Evolutionary conservation across 768 basidiomycete genomes (phyloP).

Genomic region (Lentinula edodes): DNA sequence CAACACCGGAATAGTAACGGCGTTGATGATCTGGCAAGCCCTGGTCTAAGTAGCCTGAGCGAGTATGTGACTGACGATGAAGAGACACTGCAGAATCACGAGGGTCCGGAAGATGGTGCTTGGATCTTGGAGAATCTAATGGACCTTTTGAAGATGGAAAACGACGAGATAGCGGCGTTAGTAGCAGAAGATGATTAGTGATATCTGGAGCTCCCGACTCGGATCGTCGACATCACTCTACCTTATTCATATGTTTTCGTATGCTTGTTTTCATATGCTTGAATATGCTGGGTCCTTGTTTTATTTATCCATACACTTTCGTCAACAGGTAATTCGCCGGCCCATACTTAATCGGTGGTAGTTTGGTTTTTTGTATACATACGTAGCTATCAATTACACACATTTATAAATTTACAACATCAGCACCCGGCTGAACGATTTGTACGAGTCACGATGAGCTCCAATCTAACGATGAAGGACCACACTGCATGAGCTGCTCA

Average conservation of each 20-base stretch:
- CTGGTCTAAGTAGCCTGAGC: neutral
- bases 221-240: neutral
- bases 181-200: neutral
- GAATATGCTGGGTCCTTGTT: neutral
- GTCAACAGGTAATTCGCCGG: too few relatives aligned
- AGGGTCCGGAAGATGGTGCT: neutral
- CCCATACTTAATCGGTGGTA: neutral
- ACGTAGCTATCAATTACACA: neutral
- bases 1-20: neutral
- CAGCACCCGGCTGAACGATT: neutral
- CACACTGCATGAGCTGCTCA: neutral
- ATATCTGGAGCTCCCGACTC: neutral
- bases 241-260: too few relatives aligned
- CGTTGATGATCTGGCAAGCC: neutral
- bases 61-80: neutral
- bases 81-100: neutral
- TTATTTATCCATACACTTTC: neutral
- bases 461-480: neutral
- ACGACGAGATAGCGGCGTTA: neutral
- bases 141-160: neutral
- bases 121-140: neutral
- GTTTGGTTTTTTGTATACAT: neutral
- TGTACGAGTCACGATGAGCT: too few relatives aligned
- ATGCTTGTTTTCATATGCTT: too few relatives aligned
- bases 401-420: neutral